phyloP scores from a whole-genome alignment of 2,329 filamentous ascomycete species.

The Epichloe scottii region DNA sequence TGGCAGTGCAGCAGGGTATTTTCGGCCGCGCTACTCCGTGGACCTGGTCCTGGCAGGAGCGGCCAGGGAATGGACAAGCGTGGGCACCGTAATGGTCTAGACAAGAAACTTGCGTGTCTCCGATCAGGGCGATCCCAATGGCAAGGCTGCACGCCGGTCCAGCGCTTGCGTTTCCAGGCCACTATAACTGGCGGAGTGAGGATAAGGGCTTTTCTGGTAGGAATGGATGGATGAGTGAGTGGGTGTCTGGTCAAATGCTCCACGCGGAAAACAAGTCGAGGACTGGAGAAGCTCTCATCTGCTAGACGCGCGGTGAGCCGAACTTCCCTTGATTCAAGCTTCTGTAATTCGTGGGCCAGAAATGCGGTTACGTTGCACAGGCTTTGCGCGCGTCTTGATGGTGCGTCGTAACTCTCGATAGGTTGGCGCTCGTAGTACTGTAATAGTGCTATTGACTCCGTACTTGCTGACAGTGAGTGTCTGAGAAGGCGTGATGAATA shows the following conservation, averaged over 20 bases:
- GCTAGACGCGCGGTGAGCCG: too few species aligned
- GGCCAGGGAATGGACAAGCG: slow-evolving; percentile 3
- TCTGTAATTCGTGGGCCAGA: background rate
- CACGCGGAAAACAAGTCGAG: background rate
- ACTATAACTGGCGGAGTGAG: background rate
- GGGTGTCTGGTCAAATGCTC: background rate
- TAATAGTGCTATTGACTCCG: background rate
- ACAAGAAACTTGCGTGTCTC: background rate
- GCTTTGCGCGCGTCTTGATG: background rate
- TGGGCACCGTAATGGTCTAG: background rate
- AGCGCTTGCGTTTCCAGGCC: slow-evolving; percentile 2
- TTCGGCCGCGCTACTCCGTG: slow-evolving; percentile 1
- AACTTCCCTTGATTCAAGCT: background rate
- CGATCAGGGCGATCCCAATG: background rate
- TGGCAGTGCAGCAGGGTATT: slow-evolving; percentile 5
- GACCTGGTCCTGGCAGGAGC: slow-evolving; percentile 6
- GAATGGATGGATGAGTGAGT: background rate
- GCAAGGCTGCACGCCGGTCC: background rate
- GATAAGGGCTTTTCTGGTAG: background rate
- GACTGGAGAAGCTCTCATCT: background rate
- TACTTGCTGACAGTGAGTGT: background rate
- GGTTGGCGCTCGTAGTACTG: too few species aligned
- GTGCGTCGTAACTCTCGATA: background rate
- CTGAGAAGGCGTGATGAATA: background rate
- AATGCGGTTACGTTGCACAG: background rate